Evolutionary conservation across 257 asterid genomes (phyloP).

Genomic region (Osmanthus fragrans): DNA sequence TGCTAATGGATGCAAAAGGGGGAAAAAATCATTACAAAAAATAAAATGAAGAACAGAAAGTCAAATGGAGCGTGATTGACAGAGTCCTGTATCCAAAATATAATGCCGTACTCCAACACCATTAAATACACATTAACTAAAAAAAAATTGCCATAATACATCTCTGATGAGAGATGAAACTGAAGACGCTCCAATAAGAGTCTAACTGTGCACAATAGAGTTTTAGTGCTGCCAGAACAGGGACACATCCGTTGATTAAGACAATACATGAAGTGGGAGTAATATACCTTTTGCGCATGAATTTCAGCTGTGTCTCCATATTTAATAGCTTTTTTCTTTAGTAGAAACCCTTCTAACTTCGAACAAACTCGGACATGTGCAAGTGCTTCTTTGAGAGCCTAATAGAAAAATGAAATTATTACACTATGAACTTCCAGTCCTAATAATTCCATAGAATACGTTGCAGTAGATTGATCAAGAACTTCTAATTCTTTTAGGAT

Average conservation of each 20-base stretch:
- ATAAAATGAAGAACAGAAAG: neutral
- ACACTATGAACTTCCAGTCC: conserved; percentile 28
- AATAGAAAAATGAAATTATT: conserved; percentile 24
- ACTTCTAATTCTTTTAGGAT: conserved; percentile 10
- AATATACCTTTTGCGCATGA: conserved; percentile 82
- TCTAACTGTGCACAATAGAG: conserved; percentile 6
- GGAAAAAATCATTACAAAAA: neutral
- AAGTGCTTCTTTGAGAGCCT: conserved; percentile 86
- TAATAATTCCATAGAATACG: neutral
- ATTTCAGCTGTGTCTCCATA: conserved; percentile 78
- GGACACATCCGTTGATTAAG: neutral
- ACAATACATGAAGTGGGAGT: conserved; percentile 4
- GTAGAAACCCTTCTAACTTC: conserved; percentile 74
- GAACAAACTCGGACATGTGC: conserved; percentile 86
- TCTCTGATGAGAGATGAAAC: conserved; percentile 7
- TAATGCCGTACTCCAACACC: neutral
- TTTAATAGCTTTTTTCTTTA: conserved; percentile 74
- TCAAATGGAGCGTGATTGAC: neutral
- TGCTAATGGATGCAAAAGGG: conserved; percentile 14
- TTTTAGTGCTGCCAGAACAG: neutral
- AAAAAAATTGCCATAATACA: neutral
- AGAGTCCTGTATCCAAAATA: neutral
- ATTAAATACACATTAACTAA: neutral
- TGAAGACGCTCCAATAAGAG: neutral
- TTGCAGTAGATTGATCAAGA: conserved; percentile 10